Base-by-base conservation (phyloP, 1,284 basidiomycete species). In the Melampsora abietis-canadensis region DNA sequence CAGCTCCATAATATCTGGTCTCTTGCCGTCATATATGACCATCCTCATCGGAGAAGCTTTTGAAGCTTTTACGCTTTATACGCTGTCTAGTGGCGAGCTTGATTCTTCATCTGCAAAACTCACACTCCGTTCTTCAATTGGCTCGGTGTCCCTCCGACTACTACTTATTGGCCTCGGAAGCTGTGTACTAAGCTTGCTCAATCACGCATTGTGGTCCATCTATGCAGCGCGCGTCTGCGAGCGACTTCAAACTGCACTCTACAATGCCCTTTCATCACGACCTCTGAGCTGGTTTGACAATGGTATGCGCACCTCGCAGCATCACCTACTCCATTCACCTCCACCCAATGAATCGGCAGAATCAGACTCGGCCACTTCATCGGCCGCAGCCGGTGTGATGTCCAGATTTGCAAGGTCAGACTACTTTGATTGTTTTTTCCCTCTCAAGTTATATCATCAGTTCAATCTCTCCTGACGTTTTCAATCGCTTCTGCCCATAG, bases 1-100 rank as follows among this genome's bases (percentile, higher is more conserved):
- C 59, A 85, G 88, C 31, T 90, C 92, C 4, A 76, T 92, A 51
- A 82, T 87, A 57, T 86, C 89, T 0, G 91, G 92, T 59, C 87
- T 88, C 47, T 85, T 97, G 47, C 92, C 91, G 0, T 92, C 95
- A 0, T 91, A 91, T 84, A 97, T 98, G 93, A 94, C 95, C 6
- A 86, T 88, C 68, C 87, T 95, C 77, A 85, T 98, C 77, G 94
- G 95, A 37, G 86, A 90, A 68, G 88, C 89, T 5, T 96, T 98
- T 83, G 86, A 91, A 78, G 85, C 89, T 0, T 94, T 96, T 79
- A 84, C 87, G 2, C 77, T 79, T 4, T 88, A 84, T 80, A 76
- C 83, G 83, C 62, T 83, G 83, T 76, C 85, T 84, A 2, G 80
- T 81, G 60, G 68, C 10, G 80, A 80, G 21, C 30, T 37, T 30